Evolutionary conservation across 352 stramenopile species (phyloP), one percentile per base, ranked within the genome.

Genomic region (Pythium oligandrum): DNA sequence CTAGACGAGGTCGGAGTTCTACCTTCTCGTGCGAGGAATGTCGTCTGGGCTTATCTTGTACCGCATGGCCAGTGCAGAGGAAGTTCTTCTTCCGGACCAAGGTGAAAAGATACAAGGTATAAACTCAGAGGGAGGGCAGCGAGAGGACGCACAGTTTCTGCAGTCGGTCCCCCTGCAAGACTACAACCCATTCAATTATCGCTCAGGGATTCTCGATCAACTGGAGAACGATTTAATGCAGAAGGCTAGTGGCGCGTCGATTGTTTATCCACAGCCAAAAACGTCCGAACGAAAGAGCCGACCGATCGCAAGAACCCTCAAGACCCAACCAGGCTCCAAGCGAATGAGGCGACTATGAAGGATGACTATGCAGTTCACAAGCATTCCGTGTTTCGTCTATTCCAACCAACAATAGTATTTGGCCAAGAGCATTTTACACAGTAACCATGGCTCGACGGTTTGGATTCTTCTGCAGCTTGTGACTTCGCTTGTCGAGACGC

Each of bases 381-480:
- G 26, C 10, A 32, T 55, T 44, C 51, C 57, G 39, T 26, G 17
- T 26, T 57, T 54, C 40, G 26, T 50, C 38, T 44, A 59, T 55
- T 57, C 55, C 26, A 10, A 57, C 51, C 50, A 5, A 26, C 36
- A 37, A 42, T 32, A 9, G 34, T 35, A 47, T 51, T 10, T 36
- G 40, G 36, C 31, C 71, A 66, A n/a, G n/a, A n/a, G n/a, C 17
- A 26, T 26, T 26, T 26, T 91, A 94, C 56, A 94, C 84, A 10
- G 77, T 90, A 47, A 94, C 62, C 63, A 94, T 76, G 45, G 55
- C 63, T 66, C 63, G 63, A 57, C 84, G 81, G 57, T 94, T 94
- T 53, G 84, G 84, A 58, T 90, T 75, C 55, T 70, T 88, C 64
- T 94, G 84, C 35, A 94, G 58, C 67, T 94, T 94, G 68, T 94